phyloP scores from a whole-genome alignment of 1,284 basidiomycete species.

The Amylostereum chailletii region DNA sequence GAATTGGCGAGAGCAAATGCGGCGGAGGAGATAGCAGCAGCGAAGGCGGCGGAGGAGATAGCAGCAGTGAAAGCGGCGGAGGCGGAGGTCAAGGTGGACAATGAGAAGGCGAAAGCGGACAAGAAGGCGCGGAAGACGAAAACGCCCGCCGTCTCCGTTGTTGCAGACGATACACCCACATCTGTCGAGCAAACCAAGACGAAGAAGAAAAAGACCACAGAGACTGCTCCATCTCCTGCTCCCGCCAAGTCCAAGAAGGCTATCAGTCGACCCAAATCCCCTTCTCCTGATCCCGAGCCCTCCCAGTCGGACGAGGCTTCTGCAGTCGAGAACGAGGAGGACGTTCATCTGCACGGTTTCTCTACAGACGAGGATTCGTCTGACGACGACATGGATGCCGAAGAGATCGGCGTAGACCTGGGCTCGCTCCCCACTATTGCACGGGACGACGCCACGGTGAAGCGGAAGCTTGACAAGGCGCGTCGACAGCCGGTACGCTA shows the following conservation, averaged over 20 bases:
- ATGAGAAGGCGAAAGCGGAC: conserved; percentile 2
- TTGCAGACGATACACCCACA: background rate
- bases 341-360: conserved; percentile 58
- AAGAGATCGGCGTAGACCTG: conserved; percentile 54
- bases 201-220: conserved; percentile 1
- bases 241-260: conserved; percentile 9
- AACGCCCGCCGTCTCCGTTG: conserved; percentile 2
- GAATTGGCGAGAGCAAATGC: background rate
- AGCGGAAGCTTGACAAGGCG: conserved; percentile 76
- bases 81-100: background rate
- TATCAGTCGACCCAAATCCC: conserved; percentile 8
- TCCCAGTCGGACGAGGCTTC: conserved; percentile 12
- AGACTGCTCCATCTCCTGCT: conserved; percentile 6
- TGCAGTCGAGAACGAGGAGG: conserved; percentile 22
- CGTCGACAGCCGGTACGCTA: conserved; percentile 65
- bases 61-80: background rate
- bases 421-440: conserved; percentile 71
- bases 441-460: conserved; percentile 77
- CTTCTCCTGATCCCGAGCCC: conserved; percentile 8
- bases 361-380: conserved; percentile 78
- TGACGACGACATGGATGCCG: conserved; percentile 59
- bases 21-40: background rate
- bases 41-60: background rate
- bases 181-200: conserved; percentile 2
- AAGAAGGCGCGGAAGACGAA: conserved; percentile 8